A percentile compares a stretch with the other conserved stretches of the same genome.
These are phyloP conservation scores for Arthroderma sp. DNA, from an alignment of 2,329 filamentous ascomycete species.

Conservation along the genomic window DNA sequence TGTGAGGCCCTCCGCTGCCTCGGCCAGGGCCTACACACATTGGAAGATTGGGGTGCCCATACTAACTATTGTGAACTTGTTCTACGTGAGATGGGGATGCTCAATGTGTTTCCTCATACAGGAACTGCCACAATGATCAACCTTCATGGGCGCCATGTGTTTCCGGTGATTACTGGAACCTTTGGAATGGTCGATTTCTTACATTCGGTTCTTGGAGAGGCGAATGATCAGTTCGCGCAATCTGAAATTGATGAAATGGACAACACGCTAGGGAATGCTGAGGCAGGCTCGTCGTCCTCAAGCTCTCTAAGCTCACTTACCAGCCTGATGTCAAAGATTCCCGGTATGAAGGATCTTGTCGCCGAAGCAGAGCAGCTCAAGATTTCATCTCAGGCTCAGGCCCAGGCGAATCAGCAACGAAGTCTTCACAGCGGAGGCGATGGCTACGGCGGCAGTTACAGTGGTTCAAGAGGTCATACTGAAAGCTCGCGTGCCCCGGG, in stretches of 20 bases:
- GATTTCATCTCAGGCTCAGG: conserved; percentile 48
- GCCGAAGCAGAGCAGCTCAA: conserved; percentile 52
- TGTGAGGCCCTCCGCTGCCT: conserved; percentile 66
- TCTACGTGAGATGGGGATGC: conserved; percentile 57
- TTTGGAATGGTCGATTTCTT: conserved; percentile 78
- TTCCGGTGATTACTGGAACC: conserved; percentile 55
- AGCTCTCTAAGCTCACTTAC: conserved; percentile 48
- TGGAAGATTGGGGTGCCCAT: conserved; percentile 69
- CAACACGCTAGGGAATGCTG: conserved; percentile 56
- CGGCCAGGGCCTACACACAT: conserved; percentile 61
- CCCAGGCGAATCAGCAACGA: conserved; percentile 41
- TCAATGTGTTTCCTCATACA: conserved; percentile 59
- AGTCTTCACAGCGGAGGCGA: conserved; percentile 17
- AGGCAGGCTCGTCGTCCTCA: conserved; percentile 34
- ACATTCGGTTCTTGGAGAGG: conserved; percentile 63
- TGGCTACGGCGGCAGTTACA: conserved; percentile 9
- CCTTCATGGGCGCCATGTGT: conserved; percentile 52
- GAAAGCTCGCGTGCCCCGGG: conserved; percentile 1
- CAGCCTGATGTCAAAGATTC: conserved; percentile 61
- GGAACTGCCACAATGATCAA: conserved; percentile 54
- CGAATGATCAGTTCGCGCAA: conserved; percentile 72
- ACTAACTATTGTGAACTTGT: conserved; percentile 74
- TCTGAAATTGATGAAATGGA: conserved; percentile 75
- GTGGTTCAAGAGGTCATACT: conserved; percentile 2
- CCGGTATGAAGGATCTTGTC: conserved; percentile 55